A percentile compares a stretch with the other conserved stretches of the same genome.
Conservation (phyloP, 805 yeast species). For the Teunomyces kruisii region DNA sequence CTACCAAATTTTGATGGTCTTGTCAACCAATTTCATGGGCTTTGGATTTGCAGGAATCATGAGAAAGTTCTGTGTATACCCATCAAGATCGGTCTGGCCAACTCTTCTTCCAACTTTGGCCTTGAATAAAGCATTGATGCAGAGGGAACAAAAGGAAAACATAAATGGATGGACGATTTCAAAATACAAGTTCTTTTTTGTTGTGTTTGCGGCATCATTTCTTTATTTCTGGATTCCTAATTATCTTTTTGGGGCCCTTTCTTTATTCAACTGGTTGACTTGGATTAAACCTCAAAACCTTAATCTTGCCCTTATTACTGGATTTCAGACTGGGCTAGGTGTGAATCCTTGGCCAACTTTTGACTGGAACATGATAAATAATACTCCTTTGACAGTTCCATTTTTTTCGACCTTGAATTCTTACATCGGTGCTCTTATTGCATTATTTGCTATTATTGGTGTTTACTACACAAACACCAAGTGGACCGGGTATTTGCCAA, state of each 20-base stretch:
- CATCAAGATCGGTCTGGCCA: constrained; percentile 55
- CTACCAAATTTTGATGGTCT: constrained; percentile 13
- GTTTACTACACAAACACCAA: constrained; percentile 26
- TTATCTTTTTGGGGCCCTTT: constrained; percentile 41
- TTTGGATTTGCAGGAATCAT: constrained; percentile 17
- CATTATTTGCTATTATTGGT: constrained; percentile 21
- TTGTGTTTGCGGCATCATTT: constrained; percentile 17
- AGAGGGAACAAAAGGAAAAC: constrained; percentile 23
- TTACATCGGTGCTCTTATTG: constrained; percentile 22
- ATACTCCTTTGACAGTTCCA: constrained; percentile 18
- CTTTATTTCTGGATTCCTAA: constrained; percentile 44
- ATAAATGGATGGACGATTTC: constrained; percentile 33
- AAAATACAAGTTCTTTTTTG: constrained; percentile 20
- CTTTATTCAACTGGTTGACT: constrained; percentile 53
- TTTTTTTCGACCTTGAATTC: constrained; percentile 20
- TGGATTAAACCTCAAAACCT: constrained; percentile 57
- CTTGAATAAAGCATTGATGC: constrained; percentile 24
- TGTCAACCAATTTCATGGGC: constrained; percentile 16
- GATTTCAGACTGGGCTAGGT: constrained; percentile 47
- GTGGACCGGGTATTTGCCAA: constrained; percentile 30
- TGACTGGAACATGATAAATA: constrained; percentile 48
- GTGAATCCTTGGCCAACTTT: constrained; percentile 53
- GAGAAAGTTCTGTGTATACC: constrained; percentile 44
- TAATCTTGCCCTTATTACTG: constrained; percentile 49
- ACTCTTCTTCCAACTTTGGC: constrained; percentile 29